phyloP scores from a whole-genome alignment of 108 stramenopile species.

The Nannochloropsis oceanica region DNA sequence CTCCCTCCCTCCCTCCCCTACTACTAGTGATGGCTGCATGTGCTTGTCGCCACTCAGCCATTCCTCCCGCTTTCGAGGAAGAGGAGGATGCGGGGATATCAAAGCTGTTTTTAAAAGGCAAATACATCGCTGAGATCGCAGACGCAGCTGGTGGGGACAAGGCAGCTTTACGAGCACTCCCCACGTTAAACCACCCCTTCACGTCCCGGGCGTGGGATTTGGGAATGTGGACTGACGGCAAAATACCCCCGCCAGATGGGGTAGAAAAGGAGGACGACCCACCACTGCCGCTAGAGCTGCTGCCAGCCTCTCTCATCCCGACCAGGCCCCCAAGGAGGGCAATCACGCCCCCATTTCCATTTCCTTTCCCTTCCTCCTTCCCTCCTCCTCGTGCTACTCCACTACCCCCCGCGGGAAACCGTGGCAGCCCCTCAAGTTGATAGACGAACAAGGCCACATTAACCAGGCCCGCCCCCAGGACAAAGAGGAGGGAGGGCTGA shows the following conservation, averaged over 20 bases:
- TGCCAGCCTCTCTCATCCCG: too few relatives aligned
- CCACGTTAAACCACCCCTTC: background rate
- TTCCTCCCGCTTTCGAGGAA: too few relatives aligned
- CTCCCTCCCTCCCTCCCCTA: too few relatives aligned
- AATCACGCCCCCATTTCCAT: background rate
- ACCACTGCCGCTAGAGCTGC: too few relatives aligned
- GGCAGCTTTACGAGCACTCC: background rate
- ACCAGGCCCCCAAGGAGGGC: too few relatives aligned
- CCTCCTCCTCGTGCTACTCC: background rate
- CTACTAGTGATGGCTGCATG: too few relatives aligned
- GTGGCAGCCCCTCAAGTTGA: background rate
- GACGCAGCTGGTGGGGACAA: background rate
- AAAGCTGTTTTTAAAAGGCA: background rate
- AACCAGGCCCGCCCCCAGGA: slow-evolving; percentile 27
- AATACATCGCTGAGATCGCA: background rate
- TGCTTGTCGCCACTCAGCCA: too few relatives aligned
- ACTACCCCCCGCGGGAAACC: background rate
- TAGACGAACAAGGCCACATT: slow-evolving; percentile 32
- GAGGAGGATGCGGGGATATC: background rate
- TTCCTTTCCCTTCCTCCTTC: background rate
- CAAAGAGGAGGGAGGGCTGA: slow-evolving; percentile 16
- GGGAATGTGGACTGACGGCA: background rate
- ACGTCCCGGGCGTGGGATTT: background rate
- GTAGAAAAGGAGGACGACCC: too few relatives aligned
- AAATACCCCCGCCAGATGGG: too few relatives aligned